Base-by-base conservation (phyloP, 2,329 filamentous ascomycete species). In the Alternaria gaisen region DNA sequence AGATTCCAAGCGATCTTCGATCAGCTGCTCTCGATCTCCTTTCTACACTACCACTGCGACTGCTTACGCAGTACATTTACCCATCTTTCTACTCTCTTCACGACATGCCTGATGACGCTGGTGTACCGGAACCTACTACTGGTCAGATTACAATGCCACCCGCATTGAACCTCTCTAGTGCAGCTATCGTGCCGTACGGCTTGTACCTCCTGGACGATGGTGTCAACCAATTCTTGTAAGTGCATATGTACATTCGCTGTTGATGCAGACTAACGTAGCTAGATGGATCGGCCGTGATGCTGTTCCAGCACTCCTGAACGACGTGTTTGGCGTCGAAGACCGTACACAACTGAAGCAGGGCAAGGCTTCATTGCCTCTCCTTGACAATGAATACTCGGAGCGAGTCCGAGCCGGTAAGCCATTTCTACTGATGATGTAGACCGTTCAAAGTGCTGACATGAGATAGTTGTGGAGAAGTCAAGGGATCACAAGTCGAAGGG, bases 361-460 rank as follows among this genome's bases (percentile, higher is more conserved):
- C 78, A 99, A 99, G 85, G 90, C 90, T 24, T 88, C 89, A 5
- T 80, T 99, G 65, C 93, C 94, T 0, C 90, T 96, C 69, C 82
- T 98, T 40, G 95, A 98, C 71, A 94, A 93, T 70, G 95, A 99
- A 78, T 97, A 98, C 85, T 98, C 93, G 80, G 94, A 98, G 83
- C 88, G 94, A 26, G 90, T 99, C 36, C 88, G 95, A 62, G 70
- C 70, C 28, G 67, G 67, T 69, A 42, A 65, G 67, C 52, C 5
- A 34, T 47, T 14, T 9, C 9, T 12, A 1, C 24, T 18, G 8
- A 12, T 12, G 11, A n/a, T 22, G 20, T 3, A 34, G 24, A 57
- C 34, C 12, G n/a, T 11, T 14, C 14, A n/a, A 20, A 44, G 10
- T 32, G 28, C 61, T 67, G 41, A 69, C 42, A 24, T 52, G 26